These are phyloP conservation scores for Anethum foeniculum DNA, from an alignment of 140 eudicot genomes.

Conservation along the genomic window DNA sequence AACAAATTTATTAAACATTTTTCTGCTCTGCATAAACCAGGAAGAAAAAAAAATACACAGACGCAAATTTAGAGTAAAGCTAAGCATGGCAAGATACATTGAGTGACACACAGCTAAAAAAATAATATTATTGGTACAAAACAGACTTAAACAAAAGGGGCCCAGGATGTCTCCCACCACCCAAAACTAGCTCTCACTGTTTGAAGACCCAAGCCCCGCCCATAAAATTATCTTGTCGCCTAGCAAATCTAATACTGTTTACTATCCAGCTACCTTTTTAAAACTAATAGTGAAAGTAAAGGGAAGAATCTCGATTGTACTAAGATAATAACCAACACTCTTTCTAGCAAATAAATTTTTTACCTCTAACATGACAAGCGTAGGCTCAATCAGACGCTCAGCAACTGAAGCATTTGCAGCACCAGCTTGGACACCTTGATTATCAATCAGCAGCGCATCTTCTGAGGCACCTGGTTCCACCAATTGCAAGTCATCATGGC, in stretches of 20 bases:
- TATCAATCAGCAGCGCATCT: slow-evolving; percentile 33
- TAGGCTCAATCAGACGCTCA: slow-evolving; percentile 86
- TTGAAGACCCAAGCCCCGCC: neutral
- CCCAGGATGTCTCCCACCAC: neutral
- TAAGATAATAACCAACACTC: neutral
- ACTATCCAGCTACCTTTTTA: neutral
- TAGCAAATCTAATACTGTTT: neutral
- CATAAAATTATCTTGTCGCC: neutral
- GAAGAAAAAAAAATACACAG: neutral
- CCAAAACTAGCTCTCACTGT: neutral
- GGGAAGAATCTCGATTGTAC: neutral
- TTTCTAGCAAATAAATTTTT: slow-evolving; percentile 7
- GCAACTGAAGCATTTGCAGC: slow-evolving; percentile 74
- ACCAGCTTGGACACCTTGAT: slow-evolving; percentile 48
- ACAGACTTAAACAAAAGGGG: neutral
- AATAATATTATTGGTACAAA: neutral
- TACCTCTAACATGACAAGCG: slow-evolving; percentile 95
- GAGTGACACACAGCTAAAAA: neutral
- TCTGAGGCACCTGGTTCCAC: slow-evolving; percentile 32
- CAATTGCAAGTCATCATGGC: slow-evolving; percentile 33
- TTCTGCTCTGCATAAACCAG: neutral
- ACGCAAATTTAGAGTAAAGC: neutral
- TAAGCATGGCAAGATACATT: neutral
- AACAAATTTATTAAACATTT: neutral
- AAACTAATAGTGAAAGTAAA: neutral